Evolutionary conservation across 1,284 basidiomycete species (phyloP).

Genomic region (Trichosporon sp.): DNA sequence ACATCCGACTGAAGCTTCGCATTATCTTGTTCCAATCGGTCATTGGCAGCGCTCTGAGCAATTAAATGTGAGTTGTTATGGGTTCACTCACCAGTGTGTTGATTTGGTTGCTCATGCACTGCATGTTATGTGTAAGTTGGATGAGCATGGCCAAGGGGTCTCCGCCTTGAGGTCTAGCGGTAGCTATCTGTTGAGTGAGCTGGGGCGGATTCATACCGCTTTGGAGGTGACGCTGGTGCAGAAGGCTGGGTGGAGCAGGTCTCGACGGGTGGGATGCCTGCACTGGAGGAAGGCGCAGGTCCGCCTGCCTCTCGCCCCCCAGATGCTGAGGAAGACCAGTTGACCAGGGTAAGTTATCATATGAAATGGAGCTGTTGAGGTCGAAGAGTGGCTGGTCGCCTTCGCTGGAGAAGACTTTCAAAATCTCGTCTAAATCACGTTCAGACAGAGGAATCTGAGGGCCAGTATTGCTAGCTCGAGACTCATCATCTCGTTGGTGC

Average conservation of each 20-base stretch:
- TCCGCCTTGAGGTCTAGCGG: background rate
- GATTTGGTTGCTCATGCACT: background rate
- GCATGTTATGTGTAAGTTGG: constrained; percentile 1
- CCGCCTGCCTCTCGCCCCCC: background rate
- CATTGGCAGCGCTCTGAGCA: background rate
- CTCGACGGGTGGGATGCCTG: background rate
- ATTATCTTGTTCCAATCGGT: background rate
- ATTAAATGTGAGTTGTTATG: background rate
- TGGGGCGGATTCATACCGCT: no score
- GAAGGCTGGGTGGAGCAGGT: background rate
- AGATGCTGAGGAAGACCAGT: background rate
- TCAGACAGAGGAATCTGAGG: background rate
- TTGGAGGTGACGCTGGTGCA: background rate
- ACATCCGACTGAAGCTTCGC: background rate
- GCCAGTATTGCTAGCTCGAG: background rate
- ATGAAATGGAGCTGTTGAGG: background rate
- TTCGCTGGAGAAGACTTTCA: background rate
- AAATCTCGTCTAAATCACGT: background rate
- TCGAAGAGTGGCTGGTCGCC: background rate
- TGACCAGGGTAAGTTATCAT: background rate
- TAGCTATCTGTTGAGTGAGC: background rate
- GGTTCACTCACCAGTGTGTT: background rate
- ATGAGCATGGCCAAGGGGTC: constrained; percentile 4
- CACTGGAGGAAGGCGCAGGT: background rate
- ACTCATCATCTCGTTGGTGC: background rate